Evolutionary conservation across 352 stramenopile species (phyloP), one percentile per base, ranked within the genome.

Genomic region (Vaucheria bursata): DNA sequence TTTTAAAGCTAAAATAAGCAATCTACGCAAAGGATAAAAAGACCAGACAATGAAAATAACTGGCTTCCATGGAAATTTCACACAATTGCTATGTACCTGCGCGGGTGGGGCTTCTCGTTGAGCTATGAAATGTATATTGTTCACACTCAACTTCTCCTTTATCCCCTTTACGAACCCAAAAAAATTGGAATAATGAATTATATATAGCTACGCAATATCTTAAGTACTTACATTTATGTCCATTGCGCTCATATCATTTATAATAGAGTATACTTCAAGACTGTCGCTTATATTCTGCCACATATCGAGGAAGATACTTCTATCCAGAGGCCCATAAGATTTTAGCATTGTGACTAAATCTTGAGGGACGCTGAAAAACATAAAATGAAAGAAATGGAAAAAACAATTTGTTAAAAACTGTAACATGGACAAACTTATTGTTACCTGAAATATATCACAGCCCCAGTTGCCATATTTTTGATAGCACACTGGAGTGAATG

Each of bases 271-370:
- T 49, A 97, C 88, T 83, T 98, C 95, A 75, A 96, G 95, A 34
- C 88, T 85, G 79, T 97, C 94, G 66, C 93, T 89, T 81, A 98
- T 97, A n/a, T 82, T 86, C 84, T 98, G 96, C 95, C 95, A 98
- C 65, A 90, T 87, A 75, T 87, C 89, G 82, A 97, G 97, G 80
- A 98, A 98, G 65, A 92, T 87, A 6, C 85, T 89, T 79, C 93
- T 91, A 64, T 97, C 94, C 80, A 97, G 88, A 0, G 86, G 86
- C 18, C 93, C 93, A 12, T 87, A 86, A 35, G 91, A 82, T 3
- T 88, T 88, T 72, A 97, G 97, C 59, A 98, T 66, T 0, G 65
- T 73, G 33, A 72, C 71, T 72, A 78, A 12, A 6, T n/a, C 5
- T 7, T 66, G 49, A 18, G 7, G 34, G 36, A 76, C 7, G 73